Conservation (phyloP, 306 rosid species). For the Fagus sylvatica region DNA sequence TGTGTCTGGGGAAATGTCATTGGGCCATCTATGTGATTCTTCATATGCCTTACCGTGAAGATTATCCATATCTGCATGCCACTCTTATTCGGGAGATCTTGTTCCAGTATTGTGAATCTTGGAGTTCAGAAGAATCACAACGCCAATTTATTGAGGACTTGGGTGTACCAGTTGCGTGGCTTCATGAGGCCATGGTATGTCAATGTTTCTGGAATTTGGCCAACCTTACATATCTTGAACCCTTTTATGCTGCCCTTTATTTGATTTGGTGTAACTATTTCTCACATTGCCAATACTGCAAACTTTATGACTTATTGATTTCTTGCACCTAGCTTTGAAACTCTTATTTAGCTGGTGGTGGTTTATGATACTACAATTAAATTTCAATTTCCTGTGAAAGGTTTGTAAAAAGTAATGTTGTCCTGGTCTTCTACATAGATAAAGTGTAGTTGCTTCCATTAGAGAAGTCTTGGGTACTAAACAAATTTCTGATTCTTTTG, state of each 20-base stretch:
- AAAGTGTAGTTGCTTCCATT: conserved; percentile 19
- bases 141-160: conserved; percentile 73
- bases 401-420: conserved; percentile 3
- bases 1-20: conserved; percentile 85
- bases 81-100: conserved; percentile 85
- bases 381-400: conserved; percentile 13
- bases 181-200: conserved; percentile 94
- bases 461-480: neutral
- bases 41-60: conserved; percentile 75
- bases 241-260: conserved; percentile 7
- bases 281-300: neutral
- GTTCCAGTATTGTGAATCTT: conserved; percentile 91
- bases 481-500: conserved; percentile 12
- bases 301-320: neutral
- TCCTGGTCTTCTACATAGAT: conserved; percentile 17
- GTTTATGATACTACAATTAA: neutral
- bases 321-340: conserved; percentile 21
- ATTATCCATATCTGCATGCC: conserved; percentile 79
- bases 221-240: neutral
- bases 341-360: conserved; percentile 4
- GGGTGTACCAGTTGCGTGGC: conserved; percentile 86
- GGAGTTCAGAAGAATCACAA: conserved; percentile 87
- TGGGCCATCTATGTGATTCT: conserved; percentile 98
- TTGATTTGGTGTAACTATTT: neutral
- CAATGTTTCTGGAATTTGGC: conserved; percentile 14